phyloP scores from a whole-genome alignment of 1,139 yeast species.

The Kodamaea plutei region DNA sequence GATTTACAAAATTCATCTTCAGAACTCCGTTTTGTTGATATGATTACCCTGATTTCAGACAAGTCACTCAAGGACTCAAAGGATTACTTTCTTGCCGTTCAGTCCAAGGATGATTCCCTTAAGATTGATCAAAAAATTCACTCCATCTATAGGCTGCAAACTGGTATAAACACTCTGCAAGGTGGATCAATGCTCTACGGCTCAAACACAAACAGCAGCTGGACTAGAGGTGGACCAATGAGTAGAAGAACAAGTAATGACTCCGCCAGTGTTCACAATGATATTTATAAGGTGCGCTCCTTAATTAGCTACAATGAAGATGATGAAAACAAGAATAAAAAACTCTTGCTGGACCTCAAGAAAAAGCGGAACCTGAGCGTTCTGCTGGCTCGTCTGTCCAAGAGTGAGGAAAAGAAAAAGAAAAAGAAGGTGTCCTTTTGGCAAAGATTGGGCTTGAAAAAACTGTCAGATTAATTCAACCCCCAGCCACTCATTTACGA shows the following conservation, averaged over 20 bases:
- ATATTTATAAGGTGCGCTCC: slow-evolving; percentile 41
- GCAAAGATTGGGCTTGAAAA: slow-evolving; percentile 31
- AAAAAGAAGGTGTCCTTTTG: slow-evolving; percentile 27
- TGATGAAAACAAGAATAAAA: slow-evolving; percentile 23
- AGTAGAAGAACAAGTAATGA: slow-evolving; percentile 9
- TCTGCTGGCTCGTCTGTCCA: slow-evolving; percentile 12
- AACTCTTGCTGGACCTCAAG: slow-evolving; percentile 16
- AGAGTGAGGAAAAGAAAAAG: slow-evolving; percentile 9
- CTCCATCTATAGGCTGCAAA: slow-evolving; percentile 29
- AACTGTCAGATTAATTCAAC: slow-evolving; percentile 11
- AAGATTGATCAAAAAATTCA: slow-evolving; percentile 28
- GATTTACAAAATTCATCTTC: slow-evolving; percentile 2
- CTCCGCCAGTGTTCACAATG: slow-evolving; percentile 10
- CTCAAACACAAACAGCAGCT: slow-evolving; percentile 1
- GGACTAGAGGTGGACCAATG: slow-evolving; percentile 7
- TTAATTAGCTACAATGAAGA: slow-evolving; percentile 27
- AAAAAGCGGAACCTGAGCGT: slow-evolving; percentile 12
- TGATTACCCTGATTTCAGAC: slow-evolving; percentile 28
- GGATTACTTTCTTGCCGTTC: slow-evolving; percentile 20
- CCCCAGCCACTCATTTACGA: slow-evolving; percentile 7
- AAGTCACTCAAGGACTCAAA: slow-evolving; percentile 24
- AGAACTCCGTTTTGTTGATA: slow-evolving; percentile 16
- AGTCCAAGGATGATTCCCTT: slow-evolving; percentile 20
- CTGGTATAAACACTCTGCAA: slow-evolving; percentile 7
- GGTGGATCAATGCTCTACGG: slow-evolving; percentile 5